phyloP scores from a whole-genome alignment of 176 grass and related monocot species.

The Hyparrhenia diplandra region DNA sequence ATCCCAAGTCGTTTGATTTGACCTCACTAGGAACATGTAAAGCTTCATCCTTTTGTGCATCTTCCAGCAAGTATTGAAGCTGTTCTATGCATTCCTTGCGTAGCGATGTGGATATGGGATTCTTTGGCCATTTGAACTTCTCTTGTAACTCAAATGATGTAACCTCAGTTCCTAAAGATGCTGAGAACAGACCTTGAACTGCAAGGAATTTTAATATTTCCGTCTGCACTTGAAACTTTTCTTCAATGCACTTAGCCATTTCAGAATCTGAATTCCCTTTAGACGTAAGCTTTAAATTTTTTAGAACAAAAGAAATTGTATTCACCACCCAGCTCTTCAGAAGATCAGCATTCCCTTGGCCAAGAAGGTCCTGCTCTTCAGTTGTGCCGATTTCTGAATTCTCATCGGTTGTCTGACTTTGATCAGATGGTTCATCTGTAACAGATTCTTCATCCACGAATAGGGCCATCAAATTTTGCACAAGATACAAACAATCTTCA shows the following conservation, averaged over 20 bases:
- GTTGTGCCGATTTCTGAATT: slow-evolving; percentile 71
- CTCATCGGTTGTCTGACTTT: slow-evolving; percentile 98
- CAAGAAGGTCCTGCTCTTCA: slow-evolving; percentile 65
- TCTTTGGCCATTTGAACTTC: slow-evolving; percentile 98
- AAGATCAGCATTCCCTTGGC: slow-evolving; percentile 54
- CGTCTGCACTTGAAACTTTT: slow-evolving; percentile 79
- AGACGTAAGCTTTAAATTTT: slow-evolving; percentile 68
- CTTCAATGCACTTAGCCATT: slow-evolving; percentile 63
- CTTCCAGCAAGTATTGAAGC: slow-evolving; percentile 86
- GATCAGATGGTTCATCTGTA: slow-evolving; percentile 92
- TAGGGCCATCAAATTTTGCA: slow-evolving; percentile 80
- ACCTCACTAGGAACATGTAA: slow-evolving; percentile 36
- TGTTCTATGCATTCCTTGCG: slow-evolving; percentile 77
- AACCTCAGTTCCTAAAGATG: slow-evolving; percentile 91
- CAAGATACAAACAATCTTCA: slow-evolving; percentile 74
- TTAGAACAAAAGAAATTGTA: slow-evolving; percentile 82
- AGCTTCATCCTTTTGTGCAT: slow-evolving; percentile 74
- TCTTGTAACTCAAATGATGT: slow-evolving; percentile 98
- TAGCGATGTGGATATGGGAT: slow-evolving; percentile 63
- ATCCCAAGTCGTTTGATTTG: slow-evolving; percentile 68
- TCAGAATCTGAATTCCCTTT: slow-evolving; percentile 69
- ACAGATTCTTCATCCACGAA: slow-evolving; percentile 78
- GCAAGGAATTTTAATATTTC: slow-evolving; percentile 92
- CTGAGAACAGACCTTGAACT: slow-evolving; percentile 90
- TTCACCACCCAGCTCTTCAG: slow-evolving; percentile 89